Conservation (phyloP, 108 stramenopile genomes). For the Skeletonema costatum region DNA sequence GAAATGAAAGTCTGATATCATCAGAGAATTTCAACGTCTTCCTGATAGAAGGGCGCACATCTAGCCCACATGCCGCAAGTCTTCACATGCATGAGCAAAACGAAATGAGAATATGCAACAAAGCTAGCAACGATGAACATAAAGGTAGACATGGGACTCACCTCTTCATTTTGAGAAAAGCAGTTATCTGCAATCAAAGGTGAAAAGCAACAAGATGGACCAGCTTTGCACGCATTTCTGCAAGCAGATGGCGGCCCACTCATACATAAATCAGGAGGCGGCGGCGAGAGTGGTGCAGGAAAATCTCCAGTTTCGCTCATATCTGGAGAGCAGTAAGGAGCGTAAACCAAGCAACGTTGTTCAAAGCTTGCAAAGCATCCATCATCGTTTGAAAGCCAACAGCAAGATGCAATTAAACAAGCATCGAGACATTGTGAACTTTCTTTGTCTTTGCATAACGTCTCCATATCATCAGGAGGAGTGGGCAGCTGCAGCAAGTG, state of each 20-base stretch:
- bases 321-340: background rate
- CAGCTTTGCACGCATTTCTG: background rate
- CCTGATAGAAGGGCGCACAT: background rate
- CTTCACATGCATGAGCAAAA: background rate
- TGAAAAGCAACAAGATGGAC: background rate
- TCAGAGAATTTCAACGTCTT: background rate
- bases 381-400: background rate
- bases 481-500: constrained; percentile 3
- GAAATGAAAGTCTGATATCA: background rate
- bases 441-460: background rate
- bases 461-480: constrained; percentile 11
- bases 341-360: constrained; percentile 1
- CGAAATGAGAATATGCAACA: background rate
- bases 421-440: constrained; percentile 5
- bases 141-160: background rate
- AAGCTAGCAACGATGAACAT: background rate
- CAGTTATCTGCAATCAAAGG: background rate
- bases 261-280: background rate
- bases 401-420: constrained; percentile 7
- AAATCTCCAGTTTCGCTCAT: background rate
- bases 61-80: background rate
- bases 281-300: background rate
- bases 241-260: background rate
- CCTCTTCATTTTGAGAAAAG: background rate
- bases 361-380: constrained; percentile 14